phyloP scores from a whole-genome alignment of 257 asterid genomes.

The Petrea volubilis region DNA sequence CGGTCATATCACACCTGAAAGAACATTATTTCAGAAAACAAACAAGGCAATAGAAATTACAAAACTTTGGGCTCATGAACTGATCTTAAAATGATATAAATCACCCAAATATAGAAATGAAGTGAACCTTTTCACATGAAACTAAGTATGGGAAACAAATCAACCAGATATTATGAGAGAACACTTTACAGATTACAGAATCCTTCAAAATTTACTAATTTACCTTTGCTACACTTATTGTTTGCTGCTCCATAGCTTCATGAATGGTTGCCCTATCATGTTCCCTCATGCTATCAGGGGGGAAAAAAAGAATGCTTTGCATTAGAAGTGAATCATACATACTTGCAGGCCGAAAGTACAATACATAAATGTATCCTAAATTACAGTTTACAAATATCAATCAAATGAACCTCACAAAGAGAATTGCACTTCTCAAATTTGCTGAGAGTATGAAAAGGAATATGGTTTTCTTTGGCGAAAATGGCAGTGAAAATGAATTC shows the following conservation, averaged over 20 bases:
- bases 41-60: not conserved
- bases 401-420: conserved; percentile 8
- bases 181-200: not conserved
- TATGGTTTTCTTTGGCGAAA: not conserved
- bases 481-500: not conserved
- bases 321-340: not conserved
- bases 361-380: not conserved
- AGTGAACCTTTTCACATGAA: not conserved
- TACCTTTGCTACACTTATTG: conserved; percentile 99
- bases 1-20: not conserved
- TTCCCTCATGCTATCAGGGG: conserved; percentile 82
- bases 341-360: not conserved
- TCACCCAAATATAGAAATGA: not conserved
- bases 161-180: conserved; percentile 8
- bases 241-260: conserved; percentile 99
- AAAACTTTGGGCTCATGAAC: conserved; percentile 8
- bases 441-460: not conserved
- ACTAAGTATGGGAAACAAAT: conserved; percentile 3
- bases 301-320: conserved; percentile 20
- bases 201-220: conserved; percentile 5
- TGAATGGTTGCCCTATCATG: conserved; percentile 98
- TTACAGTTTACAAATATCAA: conserved; percentile 3
- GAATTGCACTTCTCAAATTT: not conserved
- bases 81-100: not conserved
- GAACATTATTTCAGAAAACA: not conserved